These are phyloP conservation scores for Cryptosporidium sp. DNA, from an alignment of 169 alveolate species.

Conservation along the genomic window DNA sequence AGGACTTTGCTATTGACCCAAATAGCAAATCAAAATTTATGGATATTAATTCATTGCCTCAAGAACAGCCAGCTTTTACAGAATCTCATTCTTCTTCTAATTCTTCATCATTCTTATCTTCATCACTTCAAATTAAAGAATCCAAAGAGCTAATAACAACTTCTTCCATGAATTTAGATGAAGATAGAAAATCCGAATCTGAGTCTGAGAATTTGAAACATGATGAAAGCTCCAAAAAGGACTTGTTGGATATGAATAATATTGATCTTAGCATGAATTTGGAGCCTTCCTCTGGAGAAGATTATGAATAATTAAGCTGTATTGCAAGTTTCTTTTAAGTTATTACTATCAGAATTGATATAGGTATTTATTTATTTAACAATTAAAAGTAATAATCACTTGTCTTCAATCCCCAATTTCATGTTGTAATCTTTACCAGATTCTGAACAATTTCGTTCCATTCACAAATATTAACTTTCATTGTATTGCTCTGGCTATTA, in stretches of 20 bases:
- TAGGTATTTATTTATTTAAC: too few species aligned
- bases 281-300: slow-evolving; percentile 52
- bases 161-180: background rate
- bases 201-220: background rate
- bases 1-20: background rate
- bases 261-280: slow-evolving; percentile 21
- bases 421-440: background rate
- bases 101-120: background rate
- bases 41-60: background rate
- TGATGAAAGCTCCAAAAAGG: background rate
- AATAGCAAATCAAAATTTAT: background rate
- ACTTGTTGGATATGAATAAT: background rate
- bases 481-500: background rate
- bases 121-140: background rate
- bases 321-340: background rate
- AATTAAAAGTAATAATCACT: background rate
- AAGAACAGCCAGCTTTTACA: background rate
- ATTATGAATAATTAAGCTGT: background rate
- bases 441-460: slow-evolving; percentile 47
- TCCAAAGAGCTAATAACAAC: background rate
- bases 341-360: background rate
- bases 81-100: background rate
- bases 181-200: background rate
- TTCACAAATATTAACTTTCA: slow-evolving; percentile 19
- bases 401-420: background rate